These are phyloP conservation scores for Platismatia glauca DNA, from an alignment of 495 filamentous ascomycete species.

Conservation along the genomic window DNA sequence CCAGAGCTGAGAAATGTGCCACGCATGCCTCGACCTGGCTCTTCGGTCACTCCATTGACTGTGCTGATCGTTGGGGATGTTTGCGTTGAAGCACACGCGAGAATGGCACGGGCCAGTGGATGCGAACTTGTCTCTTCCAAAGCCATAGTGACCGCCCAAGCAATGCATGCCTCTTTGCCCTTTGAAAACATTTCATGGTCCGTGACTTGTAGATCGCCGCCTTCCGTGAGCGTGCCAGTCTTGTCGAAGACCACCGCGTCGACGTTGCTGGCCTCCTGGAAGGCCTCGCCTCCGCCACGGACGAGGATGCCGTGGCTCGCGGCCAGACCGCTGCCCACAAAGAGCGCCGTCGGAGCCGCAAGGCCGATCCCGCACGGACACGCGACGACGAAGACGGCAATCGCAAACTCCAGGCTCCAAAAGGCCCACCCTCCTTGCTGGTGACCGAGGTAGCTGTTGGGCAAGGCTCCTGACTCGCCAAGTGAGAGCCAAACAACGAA, in stretches of 20 bases:
- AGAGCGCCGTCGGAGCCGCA: slow-evolving; percentile 86
- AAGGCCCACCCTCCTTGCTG: slow-evolving; percentile 71
- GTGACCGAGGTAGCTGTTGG: slow-evolving; percentile 55
- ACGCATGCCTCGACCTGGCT: slow-evolving; percentile 72
- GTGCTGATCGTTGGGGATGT: slow-evolving; percentile 25
- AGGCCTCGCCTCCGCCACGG: slow-evolving; percentile 92
- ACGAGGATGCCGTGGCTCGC: slow-evolving; percentile 84
- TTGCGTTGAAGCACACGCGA: slow-evolving; percentile 50
- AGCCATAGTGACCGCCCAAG: slow-evolving; percentile 48
- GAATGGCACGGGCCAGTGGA: slow-evolving; percentile 77
- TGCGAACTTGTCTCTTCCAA: slow-evolving; percentile 81
- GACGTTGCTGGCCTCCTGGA: slow-evolving; percentile 81
- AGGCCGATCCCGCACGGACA: slow-evolving; percentile 91
- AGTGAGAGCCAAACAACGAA: slow-evolving; percentile 78
- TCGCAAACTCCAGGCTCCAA: slow-evolving; percentile 86
- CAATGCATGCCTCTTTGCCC: slow-evolving; percentile 29
- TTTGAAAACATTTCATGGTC: slow-evolving; percentile 53
- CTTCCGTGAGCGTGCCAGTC: slow-evolving; percentile 84
- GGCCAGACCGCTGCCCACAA: slow-evolving; percentile 82
- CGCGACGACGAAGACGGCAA: slow-evolving; percentile 89
- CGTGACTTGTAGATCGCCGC: slow-evolving; percentile 70
- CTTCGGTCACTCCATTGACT: slow-evolving; percentile 51
- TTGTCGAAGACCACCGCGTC: slow-evolving; percentile 94
- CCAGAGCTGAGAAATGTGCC: slow-evolving; percentile 50
- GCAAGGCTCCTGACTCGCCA: slow-evolving; percentile 58